Base-by-base conservation (phyloP, 192 early-diverging fungal species). In the Umbelopsis sp. region DNA sequence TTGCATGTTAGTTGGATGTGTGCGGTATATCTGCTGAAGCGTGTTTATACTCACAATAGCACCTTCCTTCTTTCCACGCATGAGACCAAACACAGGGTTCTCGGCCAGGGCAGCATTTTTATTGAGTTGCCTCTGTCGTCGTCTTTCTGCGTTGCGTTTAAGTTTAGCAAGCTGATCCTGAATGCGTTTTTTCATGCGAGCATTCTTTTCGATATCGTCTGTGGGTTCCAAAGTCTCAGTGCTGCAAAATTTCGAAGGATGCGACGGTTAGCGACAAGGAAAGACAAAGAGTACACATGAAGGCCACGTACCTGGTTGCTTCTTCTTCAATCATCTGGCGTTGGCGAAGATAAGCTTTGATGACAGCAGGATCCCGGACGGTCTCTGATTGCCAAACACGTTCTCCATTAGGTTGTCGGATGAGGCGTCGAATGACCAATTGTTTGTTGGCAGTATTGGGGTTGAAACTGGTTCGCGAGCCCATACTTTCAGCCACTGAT, bases 331-430 rank as follows among this genome's bases (percentile, higher is more conserved):
- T 94, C 65, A 94, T 75, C 46, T 88, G 85, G 6, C 92, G 82
- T 50, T 98, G 93, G 12, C 93, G 84, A 68, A 97, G 78, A 67
- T 98, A 98, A 20, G 92, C 92, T 71, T 96, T 95, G 44, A 97
- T 91, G 1, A 98, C 93, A 3, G 90, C 84, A 22, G 83, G 80
- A 69, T 97, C 95, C 8, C 85, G 89, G 13, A 98, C 83, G 1
- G 92, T 86, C 71, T 97, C 95, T n/a, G 85, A 81, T 51, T 89
- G 87, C 91, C 91, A 93, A 53, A 83, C 85, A 15, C 85, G 71
- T 68, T 92, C 90, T 3, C 92, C 92, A 9, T 85, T 88, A 8
- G 74, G 68, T n/a, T 71, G 67, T 15, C 75, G 73, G 52, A 88
- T 79, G 55, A 83, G 70, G 48, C 90, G 84, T 23, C 84, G 82